Base-by-base conservation (phyloP, 805 yeast genomes). In the Limtongia smithiae region DNA sequence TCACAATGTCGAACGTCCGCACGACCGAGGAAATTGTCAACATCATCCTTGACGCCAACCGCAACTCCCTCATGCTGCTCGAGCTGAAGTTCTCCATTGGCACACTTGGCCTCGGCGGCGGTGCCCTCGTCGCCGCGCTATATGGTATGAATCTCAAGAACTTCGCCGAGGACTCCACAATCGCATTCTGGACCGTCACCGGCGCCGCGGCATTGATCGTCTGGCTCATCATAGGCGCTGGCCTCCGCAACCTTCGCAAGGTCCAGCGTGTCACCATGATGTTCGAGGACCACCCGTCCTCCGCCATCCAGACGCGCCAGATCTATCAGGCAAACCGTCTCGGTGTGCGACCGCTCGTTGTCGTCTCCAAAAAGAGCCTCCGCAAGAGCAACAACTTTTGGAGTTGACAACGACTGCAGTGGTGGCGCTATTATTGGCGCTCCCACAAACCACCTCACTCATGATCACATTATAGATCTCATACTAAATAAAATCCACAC, bases 71-170 rank as follows among this genome's bases (percentile, higher is more conserved):
- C 52, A 89, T 93, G 96, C 32, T 60, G 31, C 71, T 93, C 34
- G 95, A 95, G 2, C 72, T 93, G 48, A 76, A 84, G 59, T 87
- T 88, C 65, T 82, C 93, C 43, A 81, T 88, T 22, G 93, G 95
- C 0, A 74, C 94, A 48, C 70, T 93, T 31, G 83, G 95, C 3
- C 71, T 90, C 61, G 95, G 95, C 1, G 78, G 82, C 14, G 83
- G 93, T 1, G 71, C 94, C 39, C 86, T 85, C 57, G 65, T 87
- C 14, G 93, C 95, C 1, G 84, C 96, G 0, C 71, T 88, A 9
- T 93, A 90, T 66, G 99, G 99, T 31, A 93, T 93, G 98, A 93
- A 93, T 67, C 71, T 93, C 65, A 87, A 85, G 62, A 93, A 91
- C 68, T 89, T 85, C 63, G 82, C 93, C 20, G 99, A 93, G 65